Evolutionary conservation across 2,329 filamentous ascomycete species (phyloP).

Genomic region (Teratosphaeria pseudoeucalypti): DNA sequence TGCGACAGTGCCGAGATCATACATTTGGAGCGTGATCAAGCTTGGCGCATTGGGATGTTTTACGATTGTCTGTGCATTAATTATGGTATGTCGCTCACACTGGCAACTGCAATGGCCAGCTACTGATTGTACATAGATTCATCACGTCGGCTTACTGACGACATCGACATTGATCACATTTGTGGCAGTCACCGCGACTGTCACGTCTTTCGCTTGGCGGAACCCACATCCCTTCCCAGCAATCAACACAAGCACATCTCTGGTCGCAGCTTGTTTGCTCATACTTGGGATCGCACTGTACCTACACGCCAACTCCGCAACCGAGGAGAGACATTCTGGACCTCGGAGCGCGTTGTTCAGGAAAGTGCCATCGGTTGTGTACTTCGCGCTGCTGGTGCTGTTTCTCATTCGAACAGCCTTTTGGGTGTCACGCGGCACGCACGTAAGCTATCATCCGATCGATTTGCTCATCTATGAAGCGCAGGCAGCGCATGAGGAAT

Average conservation of each 20-base stretch:
- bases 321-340: conserved; percentile 3
- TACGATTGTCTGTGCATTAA: conserved; percentile 17
- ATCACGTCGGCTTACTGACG: conserved; percentile 29
- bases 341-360: conserved; percentile 3
- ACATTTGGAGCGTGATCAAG: conserved; percentile 27
- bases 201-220: conserved; percentile 24
- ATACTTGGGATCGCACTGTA: conserved; percentile 24
- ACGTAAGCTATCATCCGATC: conserved; percentile 43
- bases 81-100: conserved; percentile 20
- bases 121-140: conserved; percentile 25
- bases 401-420: conserved; percentile 34
- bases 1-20: conserved; percentile 26
- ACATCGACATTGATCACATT: conserved; percentile 31
- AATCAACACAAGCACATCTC: conserved; percentile 11
- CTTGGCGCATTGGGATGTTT: conserved; percentile 19
- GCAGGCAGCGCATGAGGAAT: conserved; percentile 38
- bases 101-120: neutral
- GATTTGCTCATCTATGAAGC: conserved; percentile 44
- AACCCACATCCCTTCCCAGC: conserved; percentile 23
- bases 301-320: conserved; percentile 13
- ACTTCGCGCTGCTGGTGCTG: conserved; percentile 30
- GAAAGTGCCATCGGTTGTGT: conserved; percentile 21
- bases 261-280: conserved; percentile 12
- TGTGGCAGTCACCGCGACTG: conserved; percentile 25
- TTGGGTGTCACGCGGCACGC: conserved; percentile 30